phyloP scores from a whole-genome alignment of 177 flowering plant species.

The Telopea speciosissima region DNA sequence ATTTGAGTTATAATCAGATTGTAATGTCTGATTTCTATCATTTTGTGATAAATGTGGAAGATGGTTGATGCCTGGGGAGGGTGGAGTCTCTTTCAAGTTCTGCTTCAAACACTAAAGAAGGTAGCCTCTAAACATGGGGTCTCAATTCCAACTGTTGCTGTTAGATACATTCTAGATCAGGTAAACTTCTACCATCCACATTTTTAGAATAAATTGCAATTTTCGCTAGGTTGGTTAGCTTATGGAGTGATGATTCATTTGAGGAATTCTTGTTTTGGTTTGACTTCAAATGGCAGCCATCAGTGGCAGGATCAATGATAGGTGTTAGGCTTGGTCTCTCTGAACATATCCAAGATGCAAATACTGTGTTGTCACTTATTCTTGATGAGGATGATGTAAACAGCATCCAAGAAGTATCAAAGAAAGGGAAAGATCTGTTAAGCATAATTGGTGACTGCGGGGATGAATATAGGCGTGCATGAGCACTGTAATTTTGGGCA shows the following conservation, averaged over 20 bases:
- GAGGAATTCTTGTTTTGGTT: constrained; percentile 8
- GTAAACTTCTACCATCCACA: constrained; percentile 24
- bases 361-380: constrained; percentile 64
- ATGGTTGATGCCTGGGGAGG: constrained; percentile 99
- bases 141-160: constrained; percentile 84
- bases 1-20: no score
- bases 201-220: background rate
- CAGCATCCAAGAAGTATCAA: constrained; percentile 56
- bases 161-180: constrained; percentile 84
- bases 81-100: constrained; percentile 79
- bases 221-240: constrained; percentile 1
- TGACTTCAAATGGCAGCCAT: constrained; percentile 42
- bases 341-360: constrained; percentile 68
- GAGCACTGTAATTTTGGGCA: constrained; percentile 1
- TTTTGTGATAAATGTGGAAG: constrained; percentile 30
- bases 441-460: constrained; percentile 93
- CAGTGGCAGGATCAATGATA: constrained; percentile 92
- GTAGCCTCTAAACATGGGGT: constrained; percentile 76
- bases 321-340: constrained; percentile 89
- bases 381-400: constrained; percentile 75
- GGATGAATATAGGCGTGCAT: constrained; percentile 80
- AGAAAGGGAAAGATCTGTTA: constrained; percentile 68
- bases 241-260: background rate
- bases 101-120: constrained; percentile 72
- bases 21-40: background rate